Evolutionary conservation across 2,329 filamentous ascomycete genomes (phyloP), one percentile per base, ranked within the genome.

Genomic region (Aureobasidium mangrovei): DNA sequence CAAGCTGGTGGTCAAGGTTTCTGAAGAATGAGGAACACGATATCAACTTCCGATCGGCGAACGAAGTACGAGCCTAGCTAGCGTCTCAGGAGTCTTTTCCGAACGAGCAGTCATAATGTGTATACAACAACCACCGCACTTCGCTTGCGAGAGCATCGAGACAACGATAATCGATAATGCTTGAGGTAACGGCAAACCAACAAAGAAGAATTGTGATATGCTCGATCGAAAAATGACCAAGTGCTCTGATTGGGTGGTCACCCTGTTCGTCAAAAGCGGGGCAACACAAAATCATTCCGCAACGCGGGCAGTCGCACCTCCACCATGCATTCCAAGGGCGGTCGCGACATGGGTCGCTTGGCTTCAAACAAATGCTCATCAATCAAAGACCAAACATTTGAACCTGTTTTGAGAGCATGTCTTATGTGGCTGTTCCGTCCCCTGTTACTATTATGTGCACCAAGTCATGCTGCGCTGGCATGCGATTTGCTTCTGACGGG

Each of bases 1-100:
- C 0, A 86, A 86, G 69, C 67, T 86, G 58, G 71, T 85, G 3
- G 60, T 75, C 10, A 59, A 60, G 45, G 60, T 66, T 12, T 44
- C 45, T 12, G 38, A 44, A 3, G 40, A 43, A 40, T 43, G 40
- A 44, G 29, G 29, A 9, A 9, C 18, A 18, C 18, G 18, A 18
- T 18, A 18, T 18, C 18, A 18, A 18, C 18, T 18, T 18, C 18
- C 12, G 46, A 7, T 35, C 29, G 38, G 8, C 4, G 8, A n/a
- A 26, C 6, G 18, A 28, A 12, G 24, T 27, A 24, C 33, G 18
- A 51, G 33, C 18, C 18, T 18, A 18, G 18, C 18, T 18, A 18
- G 26, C 33, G 26, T 28, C 9, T 8, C 4, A 10, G 18, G 12
- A 7, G 18, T 39, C 33, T 29, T 35, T 18, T 18, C 18, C 18